Base-by-base conservation (phyloP, 306 rosid genomes). In the Fragaria iinumae region DNA sequence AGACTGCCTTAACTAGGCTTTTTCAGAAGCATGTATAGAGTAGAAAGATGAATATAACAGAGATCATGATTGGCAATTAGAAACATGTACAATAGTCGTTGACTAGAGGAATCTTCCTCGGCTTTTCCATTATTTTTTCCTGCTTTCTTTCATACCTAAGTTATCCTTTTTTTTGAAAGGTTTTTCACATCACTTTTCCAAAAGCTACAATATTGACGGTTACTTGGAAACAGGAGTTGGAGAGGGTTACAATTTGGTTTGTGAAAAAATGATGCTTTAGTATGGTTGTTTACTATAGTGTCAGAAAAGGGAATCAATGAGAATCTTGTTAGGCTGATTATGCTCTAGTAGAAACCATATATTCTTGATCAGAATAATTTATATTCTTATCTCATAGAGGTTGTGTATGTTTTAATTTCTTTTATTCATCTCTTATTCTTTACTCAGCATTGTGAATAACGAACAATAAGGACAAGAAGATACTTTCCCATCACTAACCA, bases 401-500 rank as follows among this genome's bases (percentile, higher is more conserved):
- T 16, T 4, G 20, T 47, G 45, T 23, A 18, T 48, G 62, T 50
- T 72, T 17, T 52, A 11, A 36, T 72, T 71, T 55, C 12, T 43
- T 76, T 44, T 55, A 27, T 67, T 38, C 25, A 11, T 62, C 43
- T 71, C 9, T 52, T 6, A 20, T 66, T 29, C 56, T 73, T 79
- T 45, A 11, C 47, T 20, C 78, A 81, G 91, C 78, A 32, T 80
- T 81, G 36, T 84, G 74, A 77, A 74, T 79, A 63, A 66, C 53
- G 29, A 59, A 44, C 65, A 86, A 72, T 57, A 72, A 69, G 85
- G 74, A 76, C 83, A 73, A 73, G 69, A 73, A 81, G 57, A 74
- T 69, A 76, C 50, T 69, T 68, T 47, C 23, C 78, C 20, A 41
- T 63, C 74, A 69, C 43, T 63, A 20, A 67, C 72, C 81, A 92